Base-by-base conservation (phyloP, 768 basidiomycete species). In the Boletus tomentosulus region DNA sequence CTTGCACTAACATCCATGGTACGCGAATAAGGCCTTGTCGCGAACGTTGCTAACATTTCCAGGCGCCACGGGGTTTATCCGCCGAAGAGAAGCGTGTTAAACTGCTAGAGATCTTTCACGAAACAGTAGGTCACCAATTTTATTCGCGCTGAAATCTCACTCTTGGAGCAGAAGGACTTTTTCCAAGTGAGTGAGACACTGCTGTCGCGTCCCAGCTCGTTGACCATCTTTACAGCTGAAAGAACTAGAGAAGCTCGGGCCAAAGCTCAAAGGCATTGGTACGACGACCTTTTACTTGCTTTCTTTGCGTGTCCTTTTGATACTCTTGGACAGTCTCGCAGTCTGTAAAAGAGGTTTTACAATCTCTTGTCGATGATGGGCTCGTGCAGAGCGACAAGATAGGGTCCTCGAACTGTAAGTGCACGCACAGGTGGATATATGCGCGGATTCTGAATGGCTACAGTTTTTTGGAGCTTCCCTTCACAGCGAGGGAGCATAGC, bases 381-480 rank as follows among this genome's bases (percentile, higher is more conserved):
- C 75, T 94, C 28, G 92, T 96, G 24, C 84, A 89, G 65, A 76
- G 76, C 43, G 95, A 98, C 70, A 98, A 98, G 73, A 94, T 96
- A 53, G 94, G 94, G 31, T 89, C 93, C 9, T 92, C 91, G 3
- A 97, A 96, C 66, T 97, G 94, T 92, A 66, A 61, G 86, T 71
- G 19, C 16, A 9, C 43, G 55, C 1, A 7, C 28, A 47, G 53
- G 43, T 51, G 55, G 16, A 47, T 64, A 52, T 61, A 64, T 69
- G 58, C 68, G 65, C 51, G 51, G 41, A 52, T 50, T 44, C 54
- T 58, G 41, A 45, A 44, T 2, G 19, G 15, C 19, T 33, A 33
- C 22, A 95, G 93, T 95, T 72, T 96, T 91, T 69, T 97, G 94
- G 94, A 90, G 90, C 63, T 96, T 97, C 67, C 93, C 93, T 15